Percentiles rank a stretch among this genome's conserved stretches.
phyloP scores from a whole-genome alignment of 257 asterid genomes.

The Rehmannia glutinosa region DNA sequence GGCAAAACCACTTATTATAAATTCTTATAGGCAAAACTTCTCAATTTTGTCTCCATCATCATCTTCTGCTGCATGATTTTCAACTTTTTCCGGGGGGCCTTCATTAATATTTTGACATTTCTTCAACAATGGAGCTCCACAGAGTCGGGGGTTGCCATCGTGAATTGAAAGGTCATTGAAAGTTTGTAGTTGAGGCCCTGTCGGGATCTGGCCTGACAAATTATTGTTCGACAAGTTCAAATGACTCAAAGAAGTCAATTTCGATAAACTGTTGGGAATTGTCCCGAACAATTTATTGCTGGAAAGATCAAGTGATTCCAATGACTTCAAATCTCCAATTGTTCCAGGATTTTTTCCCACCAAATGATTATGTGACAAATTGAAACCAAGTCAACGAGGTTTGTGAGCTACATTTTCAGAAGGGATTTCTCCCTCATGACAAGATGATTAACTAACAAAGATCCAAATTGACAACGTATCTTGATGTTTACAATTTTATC shows the following conservation, averaged over 20 bases:
- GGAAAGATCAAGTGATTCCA: background rate
- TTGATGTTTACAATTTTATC: too few species aligned
- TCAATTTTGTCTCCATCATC: background rate
- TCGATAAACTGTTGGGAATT: background rate
- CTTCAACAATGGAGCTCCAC: conserved; percentile 2
- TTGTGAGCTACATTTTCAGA: background rate
- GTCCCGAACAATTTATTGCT: background rate
- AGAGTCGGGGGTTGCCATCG: background rate
- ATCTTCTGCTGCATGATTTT: background rate
- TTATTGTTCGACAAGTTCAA: background rate
- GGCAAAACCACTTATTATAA: conserved; percentile 2
- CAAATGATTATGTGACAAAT: background rate
- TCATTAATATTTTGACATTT: background rate
- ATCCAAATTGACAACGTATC: too few species aligned
- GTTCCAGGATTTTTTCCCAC: background rate
- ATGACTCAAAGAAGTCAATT: background rate
- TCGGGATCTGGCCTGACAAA: conserved; percentile 19
- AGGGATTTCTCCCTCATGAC: background rate
- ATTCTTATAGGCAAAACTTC: background rate
- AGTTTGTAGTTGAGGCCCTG: conserved; percentile 13
- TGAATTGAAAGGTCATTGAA: background rate
- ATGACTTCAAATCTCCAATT: background rate
- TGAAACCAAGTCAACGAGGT: background rate
- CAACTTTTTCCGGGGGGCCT: background rate
- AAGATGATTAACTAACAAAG: background rate